Conservation (phyloP, 2,329 filamentous ascomycete species). For the Cladosporium velox region DNA sequence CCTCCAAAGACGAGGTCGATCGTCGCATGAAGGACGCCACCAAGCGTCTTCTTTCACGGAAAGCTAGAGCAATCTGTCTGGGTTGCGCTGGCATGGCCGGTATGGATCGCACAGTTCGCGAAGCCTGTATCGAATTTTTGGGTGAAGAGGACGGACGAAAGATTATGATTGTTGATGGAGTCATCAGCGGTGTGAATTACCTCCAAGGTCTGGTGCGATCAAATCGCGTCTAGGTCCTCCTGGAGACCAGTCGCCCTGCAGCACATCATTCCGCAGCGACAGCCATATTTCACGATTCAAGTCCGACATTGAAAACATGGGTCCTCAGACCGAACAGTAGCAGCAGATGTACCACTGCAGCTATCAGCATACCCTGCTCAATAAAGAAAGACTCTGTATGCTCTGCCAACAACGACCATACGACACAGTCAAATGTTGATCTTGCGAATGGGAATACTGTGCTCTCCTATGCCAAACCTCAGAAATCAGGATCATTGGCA, state of each 20-base stretch:
- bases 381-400: background rate
- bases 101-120: constrained; percentile 73
- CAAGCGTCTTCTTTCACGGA: constrained; percentile 57
- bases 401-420: background rate
- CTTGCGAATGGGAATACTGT: too few relatives aligned
- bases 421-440: background rate
- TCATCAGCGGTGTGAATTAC: constrained; percentile 62
- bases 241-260: background rate
- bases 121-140: constrained; percentile 65
- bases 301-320: too few relatives aligned
- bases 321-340: background rate
- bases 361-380: background rate
- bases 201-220: background rate
- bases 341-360: background rate
- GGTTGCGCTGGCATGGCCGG: constrained; percentile 54
- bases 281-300: background rate
- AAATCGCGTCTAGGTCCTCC: background rate
- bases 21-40: constrained; percentile 70
- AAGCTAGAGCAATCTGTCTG: constrained; percentile 22
- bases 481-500: too few relatives aligned
- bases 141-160: constrained; percentile 43
- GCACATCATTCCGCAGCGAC: background rate
- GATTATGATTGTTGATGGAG: constrained; percentile 77
- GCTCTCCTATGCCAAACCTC: too few relatives aligned
- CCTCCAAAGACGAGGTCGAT: constrained; percentile 63